These are phyloP conservation scores for Peniophora sp. DNA, from an alignment of 1,284 basidiomycete species.

Conservation along the genomic window DNA sequence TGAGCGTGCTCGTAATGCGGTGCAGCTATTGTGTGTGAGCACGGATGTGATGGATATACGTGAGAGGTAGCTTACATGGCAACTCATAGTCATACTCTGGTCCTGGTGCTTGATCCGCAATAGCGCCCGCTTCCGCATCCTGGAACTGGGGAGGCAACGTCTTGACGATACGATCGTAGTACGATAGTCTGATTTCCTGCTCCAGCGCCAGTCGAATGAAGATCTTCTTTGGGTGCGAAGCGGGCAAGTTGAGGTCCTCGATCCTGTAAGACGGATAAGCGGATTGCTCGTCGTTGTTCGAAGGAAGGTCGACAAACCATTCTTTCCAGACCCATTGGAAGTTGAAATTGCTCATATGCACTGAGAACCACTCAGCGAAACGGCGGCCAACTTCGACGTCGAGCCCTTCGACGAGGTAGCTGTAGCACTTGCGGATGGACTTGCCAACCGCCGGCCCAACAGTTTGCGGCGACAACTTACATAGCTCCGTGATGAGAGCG, in stretches of 20 bases:
- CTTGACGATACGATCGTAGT: constrained; percentile 88
- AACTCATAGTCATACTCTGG: constrained; percentile 84
- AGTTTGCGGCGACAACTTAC: constrained; percentile 84
- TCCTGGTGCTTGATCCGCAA: constrained; percentile 72
- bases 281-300: background rate
- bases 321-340: constrained; percentile 99
- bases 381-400: constrained; percentile 79
- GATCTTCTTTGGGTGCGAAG: constrained; percentile 76
- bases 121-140: constrained; percentile 51
- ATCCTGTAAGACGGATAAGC: constrained; percentile 48
- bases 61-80: constrained; percentile 20
- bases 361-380: constrained; percentile 91
- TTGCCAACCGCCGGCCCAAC: constrained; percentile 96
- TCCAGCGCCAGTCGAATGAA: constrained; percentile 89
- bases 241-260: constrained; percentile 68
- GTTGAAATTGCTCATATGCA: constrained; percentile 96
- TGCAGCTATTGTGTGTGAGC: constrained; percentile 38
- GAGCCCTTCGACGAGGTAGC: constrained; percentile 67
- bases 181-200: constrained; percentile 86
- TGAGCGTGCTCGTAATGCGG: constrained; percentile 76
- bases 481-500: constrained; percentile 86
- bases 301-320: constrained; percentile 58
- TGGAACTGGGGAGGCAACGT: constrained; percentile 84
- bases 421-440: constrained; percentile 84
- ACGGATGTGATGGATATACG: background rate